Evolutionary conservation across 2,329 filamentous ascomycete genomes (phyloP).

Genomic region (Ophiostoma triangulosporum): DNA sequence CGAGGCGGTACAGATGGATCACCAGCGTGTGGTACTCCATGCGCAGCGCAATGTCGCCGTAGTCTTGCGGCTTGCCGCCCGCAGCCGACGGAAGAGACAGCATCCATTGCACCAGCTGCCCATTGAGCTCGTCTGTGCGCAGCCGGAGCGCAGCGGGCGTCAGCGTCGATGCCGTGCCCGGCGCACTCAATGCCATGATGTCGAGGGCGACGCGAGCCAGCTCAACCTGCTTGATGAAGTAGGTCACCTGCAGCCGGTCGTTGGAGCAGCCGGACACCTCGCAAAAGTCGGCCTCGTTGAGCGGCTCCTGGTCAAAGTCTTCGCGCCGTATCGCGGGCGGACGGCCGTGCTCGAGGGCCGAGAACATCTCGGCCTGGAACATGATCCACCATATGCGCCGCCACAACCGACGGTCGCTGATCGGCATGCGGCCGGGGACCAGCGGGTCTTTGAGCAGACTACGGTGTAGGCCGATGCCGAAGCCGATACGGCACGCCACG

Average conservation of each 20-base stretch:
- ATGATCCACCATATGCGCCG: slow-evolving; percentile 28
- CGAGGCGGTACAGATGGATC: slow-evolving; percentile 7
- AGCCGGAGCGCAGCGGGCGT: background rate
- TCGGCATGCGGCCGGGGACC: slow-evolving; percentile 5
- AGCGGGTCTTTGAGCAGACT: slow-evolving; percentile 10
- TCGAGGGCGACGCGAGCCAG: slow-evolving; percentile 7
- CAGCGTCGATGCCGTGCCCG: background rate
- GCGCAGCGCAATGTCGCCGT: slow-evolving; percentile 3
- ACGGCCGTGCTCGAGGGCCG: slow-evolving; percentile 31
- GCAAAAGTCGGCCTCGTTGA: slow-evolving; percentile 30
- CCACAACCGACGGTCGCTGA: slow-evolving; percentile 4
- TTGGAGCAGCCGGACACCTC: background rate
- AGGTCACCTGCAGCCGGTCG: background rate
- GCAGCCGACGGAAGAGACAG: background rate
- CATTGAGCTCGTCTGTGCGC: slow-evolving; percentile 1
- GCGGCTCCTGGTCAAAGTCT: slow-evolving; percentile 34
- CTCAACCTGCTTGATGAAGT: background rate
- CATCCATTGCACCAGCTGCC: slow-evolving; percentile 7
- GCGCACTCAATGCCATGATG: background rate
- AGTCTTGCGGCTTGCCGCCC: background rate
- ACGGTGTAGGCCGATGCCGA: slow-evolving; percentile 7
- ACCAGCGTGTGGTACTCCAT: slow-evolving; percentile 9
- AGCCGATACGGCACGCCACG: slow-evolving; percentile 5
- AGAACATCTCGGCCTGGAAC: slow-evolving; percentile 25
- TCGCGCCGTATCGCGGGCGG: slow-evolving; percentile 38